phyloP scores from a whole-genome alignment of 441 rosid genomes.

The Rhodomyrtus psidioides region DNA sequence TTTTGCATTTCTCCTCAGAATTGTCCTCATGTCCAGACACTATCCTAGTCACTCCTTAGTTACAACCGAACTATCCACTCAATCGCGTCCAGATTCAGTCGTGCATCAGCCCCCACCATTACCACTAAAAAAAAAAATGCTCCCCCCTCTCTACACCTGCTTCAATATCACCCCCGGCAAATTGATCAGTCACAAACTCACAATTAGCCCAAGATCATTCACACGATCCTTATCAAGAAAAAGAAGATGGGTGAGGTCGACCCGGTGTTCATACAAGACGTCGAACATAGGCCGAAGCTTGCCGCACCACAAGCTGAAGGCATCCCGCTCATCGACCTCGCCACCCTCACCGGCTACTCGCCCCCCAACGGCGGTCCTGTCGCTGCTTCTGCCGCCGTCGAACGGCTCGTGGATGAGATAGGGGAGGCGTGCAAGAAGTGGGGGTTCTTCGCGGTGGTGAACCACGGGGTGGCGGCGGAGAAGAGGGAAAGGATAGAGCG shows the following conservation, averaged over 20 bases:
- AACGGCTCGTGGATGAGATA: conserved; percentile 28
- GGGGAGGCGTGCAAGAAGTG: conserved; percentile 57
- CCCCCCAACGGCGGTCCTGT: not conserved
- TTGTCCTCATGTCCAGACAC: not conserved
- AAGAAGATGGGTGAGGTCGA: conserved; percentile 20
- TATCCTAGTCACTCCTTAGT: no score
- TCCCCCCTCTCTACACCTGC: not conserved
- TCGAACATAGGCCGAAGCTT: conserved; percentile 31
- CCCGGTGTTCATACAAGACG: conserved; percentile 29
- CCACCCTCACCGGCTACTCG: not conserved
- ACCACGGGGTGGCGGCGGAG: conserved; percentile 59
- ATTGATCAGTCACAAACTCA: no score
- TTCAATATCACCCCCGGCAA: no score
- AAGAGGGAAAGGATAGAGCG: conserved; percentile 20
- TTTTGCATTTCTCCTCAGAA: not conserved
- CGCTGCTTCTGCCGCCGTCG: not conserved
- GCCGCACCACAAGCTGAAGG: conserved; percentile 16
- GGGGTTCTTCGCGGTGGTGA: conserved; percentile 68
- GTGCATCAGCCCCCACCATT: not conserved
- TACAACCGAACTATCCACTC: no score
- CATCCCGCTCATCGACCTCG: conserved; percentile 42
- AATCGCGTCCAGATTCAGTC: no score
- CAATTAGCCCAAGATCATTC: no score
- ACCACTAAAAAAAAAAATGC: not conserved
- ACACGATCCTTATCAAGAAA: not conserved